Evolutionary conservation across 768 basidiomycete species (phyloP).

Genomic region (Agaricus subrufescens): DNA sequence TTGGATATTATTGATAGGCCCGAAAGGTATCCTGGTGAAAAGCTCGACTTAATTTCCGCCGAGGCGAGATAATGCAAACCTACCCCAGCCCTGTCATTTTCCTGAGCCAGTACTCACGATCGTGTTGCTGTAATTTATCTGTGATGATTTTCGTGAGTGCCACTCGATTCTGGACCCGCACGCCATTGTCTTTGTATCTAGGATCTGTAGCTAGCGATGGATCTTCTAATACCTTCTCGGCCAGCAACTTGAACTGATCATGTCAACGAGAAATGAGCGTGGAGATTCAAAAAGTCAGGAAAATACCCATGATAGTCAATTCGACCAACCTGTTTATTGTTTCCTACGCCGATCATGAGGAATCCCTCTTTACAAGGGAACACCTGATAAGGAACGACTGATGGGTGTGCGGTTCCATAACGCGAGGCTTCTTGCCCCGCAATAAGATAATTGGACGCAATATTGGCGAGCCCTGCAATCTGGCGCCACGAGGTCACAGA

Average conservation of each 20-base stretch:
- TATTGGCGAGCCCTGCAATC: constrained; percentile 89
- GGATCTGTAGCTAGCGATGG: constrained; percentile 57
- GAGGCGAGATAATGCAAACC: constrained; percentile 16
- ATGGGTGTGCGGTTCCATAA: constrained; percentile 92
- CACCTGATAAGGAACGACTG: constrained; percentile 90
- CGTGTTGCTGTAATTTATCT: constrained; percentile 47
- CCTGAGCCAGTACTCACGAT: constrained; percentile 71
- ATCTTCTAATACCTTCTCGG: constrained; percentile 54
- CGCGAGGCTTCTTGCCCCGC: constrained; percentile 76
- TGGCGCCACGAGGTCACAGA: constrained; percentile 22
- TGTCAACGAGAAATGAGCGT: background rate
- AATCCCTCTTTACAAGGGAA: constrained; percentile 86
- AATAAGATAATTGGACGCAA: constrained; percentile 91
- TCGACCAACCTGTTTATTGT: constrained; percentile 68
- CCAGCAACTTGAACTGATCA: constrained; percentile 64
- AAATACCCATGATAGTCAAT: background rate
- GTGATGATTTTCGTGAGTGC: constrained; percentile 69
- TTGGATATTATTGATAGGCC: constrained; percentile 88
- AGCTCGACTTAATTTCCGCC: background rate
- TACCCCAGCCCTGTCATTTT: constrained; percentile 77
- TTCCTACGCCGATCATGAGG: constrained; percentile 92
- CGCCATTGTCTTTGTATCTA: constrained; percentile 68
- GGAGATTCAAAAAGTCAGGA: background rate
- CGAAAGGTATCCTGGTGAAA: constrained; percentile 64
- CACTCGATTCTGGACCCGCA: constrained; percentile 70